Base-by-base conservation (phyloP, 2,329 filamentous ascomycete genomes). In the Didymella glomerata region DNA sequence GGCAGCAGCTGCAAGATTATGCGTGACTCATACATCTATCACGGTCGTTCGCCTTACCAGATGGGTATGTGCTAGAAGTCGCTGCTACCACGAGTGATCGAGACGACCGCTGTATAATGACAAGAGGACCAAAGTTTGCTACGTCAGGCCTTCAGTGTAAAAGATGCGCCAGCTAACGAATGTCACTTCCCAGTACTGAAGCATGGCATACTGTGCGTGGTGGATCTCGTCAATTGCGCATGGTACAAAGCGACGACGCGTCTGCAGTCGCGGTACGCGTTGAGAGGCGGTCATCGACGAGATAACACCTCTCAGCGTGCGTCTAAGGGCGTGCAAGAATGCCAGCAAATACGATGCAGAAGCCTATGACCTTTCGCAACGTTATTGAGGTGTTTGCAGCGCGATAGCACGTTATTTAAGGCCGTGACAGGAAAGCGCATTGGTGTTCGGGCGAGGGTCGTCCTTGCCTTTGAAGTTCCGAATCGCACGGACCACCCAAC, bases 401-500 rank as follows among this genome's bases (percentile, higher is more conserved):
- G 3, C 25, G 6, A 22, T 14, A 36, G 4, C 6, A 18, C 16
- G 24, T 27, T 14, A 14, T 28, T 34, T 22, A 5, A 27, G 24
- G 41, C 36, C n/a, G 5, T 3, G 38, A 22, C 18, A 13, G 14
- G 10, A n/a, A n/a, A n/a, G n/a, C n/a, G n/a, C n/a, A 22, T 25
- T 42, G 20, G 46, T 27, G 48, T 38, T 45, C 48, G 20, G 20
- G 38, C 20, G 36, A 40, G 36, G 18, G 9, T 9, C 9, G 20
- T 32, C 4, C 30, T 1, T 14, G 9, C 27, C 13, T 32, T 51
- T n/a, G 57, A 41, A 50, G 34, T 60, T 60, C 41, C 6, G 28
- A 57, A 22, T 3, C 41, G 57, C 50, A n/a, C 57, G 40, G 46
- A 47, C 46, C 57, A 22, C n/a, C 27, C 20, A 18, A n/a, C 14